These are phyloP conservation scores for Chlorociboria aeruginascens DNA, from an alignment of 495 filamentous ascomycete genomes.

Conservation along the genomic window DNA sequence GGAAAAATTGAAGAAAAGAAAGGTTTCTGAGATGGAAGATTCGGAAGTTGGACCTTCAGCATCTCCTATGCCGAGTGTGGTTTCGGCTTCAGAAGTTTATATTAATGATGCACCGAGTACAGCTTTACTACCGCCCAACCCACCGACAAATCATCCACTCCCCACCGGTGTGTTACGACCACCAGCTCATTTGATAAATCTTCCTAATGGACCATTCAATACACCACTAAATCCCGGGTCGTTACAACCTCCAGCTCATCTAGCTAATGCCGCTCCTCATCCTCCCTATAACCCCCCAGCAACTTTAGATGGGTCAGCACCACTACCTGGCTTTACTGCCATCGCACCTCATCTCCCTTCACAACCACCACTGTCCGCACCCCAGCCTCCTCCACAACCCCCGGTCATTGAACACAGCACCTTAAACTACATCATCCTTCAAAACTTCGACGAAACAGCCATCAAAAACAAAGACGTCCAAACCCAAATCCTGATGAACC, in stretches of 20 bases:
- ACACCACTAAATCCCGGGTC: neutral
- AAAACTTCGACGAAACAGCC: conserved; percentile 41
- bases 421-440: conserved; percentile 37
- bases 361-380: conserved; percentile 6
- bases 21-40: conserved; percentile 20
- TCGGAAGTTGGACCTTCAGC: neutral
- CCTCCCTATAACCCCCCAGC: conserved; percentile 4
- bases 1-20: conserved; percentile 37
- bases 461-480: conserved; percentile 43
- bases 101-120: neutral
- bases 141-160: neutral
- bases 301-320: conserved; percentile 17
- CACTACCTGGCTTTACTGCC: conserved; percentile 12
- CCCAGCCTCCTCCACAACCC: conserved; percentile 10
- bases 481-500: conserved; percentile 38
- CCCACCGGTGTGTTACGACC: neutral
- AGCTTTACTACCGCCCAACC: neutral
- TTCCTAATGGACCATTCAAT: no score
- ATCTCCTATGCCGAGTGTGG: neutral
- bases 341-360: neutral
- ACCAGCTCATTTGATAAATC: neutral
- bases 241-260: conserved; percentile 5
- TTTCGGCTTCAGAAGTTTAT: neutral
- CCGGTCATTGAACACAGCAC: conserved; percentile 13
- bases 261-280: conserved; percentile 5